Percentiles rank a stretch among this genome's conserved stretches.
Evolutionary conservation across 2,329 filamentous ascomycete genomes (phyloP).

Genomic region (Fusarium musae): DNA sequence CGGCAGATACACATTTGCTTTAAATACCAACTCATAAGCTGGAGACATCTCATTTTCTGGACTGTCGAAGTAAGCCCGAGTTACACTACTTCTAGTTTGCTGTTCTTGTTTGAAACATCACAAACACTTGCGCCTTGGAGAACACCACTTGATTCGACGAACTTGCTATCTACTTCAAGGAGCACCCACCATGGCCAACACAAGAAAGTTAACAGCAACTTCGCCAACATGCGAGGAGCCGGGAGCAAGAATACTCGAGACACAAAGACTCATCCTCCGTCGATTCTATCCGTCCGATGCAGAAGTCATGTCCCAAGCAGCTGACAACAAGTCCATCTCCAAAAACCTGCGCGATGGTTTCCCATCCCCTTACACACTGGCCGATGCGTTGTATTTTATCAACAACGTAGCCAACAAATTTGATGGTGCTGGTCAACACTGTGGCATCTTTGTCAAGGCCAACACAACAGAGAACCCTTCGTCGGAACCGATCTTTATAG

Average conservation of each 20-base stretch:
- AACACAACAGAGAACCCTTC: slow-evolving; percentile 42
- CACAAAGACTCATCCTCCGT: slow-evolving; percentile 54
- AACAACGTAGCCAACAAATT: slow-evolving; percentile 17
- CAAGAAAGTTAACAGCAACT: slow-evolving; percentile 36
- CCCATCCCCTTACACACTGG: slow-evolving; percentile 58
- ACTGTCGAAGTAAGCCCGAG: background rate
- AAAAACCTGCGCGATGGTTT: slow-evolving; percentile 57
- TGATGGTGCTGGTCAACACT: slow-evolving; percentile 43
- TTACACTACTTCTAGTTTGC: too few species aligned
- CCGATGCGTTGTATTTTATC: slow-evolving; percentile 54
- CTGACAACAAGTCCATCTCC: slow-evolving; percentile 53
- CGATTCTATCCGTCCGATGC: slow-evolving; percentile 54
- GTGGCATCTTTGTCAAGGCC: slow-evolving; percentile 51
- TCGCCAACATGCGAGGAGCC: slow-evolving; percentile 42
- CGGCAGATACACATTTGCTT: background rate
- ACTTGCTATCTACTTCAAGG: background rate
- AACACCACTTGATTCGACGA: background rate
- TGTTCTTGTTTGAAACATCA: background rate
- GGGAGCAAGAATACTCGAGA: slow-evolving; percentile 48
- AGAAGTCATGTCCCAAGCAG: slow-evolving; percentile 46
- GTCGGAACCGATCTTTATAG: slow-evolving; percentile 47
- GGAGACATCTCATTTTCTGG: background rate
- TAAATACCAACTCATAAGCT: background rate
- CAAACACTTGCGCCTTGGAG: background rate
- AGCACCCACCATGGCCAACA: slow-evolving; percentile 22